phyloP scores from a whole-genome alignment of 192 early-diverging fungal species.

The Backusella circina region DNA sequence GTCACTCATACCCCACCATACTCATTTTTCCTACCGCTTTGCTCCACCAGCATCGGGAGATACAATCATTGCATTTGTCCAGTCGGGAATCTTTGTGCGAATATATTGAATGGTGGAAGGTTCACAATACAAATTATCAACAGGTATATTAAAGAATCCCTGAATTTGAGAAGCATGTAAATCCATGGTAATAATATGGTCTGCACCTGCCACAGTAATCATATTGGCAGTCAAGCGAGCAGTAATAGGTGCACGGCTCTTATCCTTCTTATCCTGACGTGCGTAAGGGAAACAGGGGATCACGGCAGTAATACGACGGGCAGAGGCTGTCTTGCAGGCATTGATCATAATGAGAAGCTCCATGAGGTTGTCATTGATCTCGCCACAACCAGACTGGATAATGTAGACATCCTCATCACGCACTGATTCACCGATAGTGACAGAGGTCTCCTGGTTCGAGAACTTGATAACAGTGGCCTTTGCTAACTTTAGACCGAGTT shows the following conservation, averaged over 20 bases:
- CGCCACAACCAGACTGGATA: slow-evolving; percentile 88
- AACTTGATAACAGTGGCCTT: slow-evolving; percentile 93
- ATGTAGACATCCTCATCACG: slow-evolving; percentile 95
- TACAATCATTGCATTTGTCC: slow-evolving; percentile 75
- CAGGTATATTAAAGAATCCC: slow-evolving; percentile 94
- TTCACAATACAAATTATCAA: slow-evolving; percentile 92
- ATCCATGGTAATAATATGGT: slow-evolving; percentile 39
- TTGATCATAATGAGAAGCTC: slow-evolving; percentile 97
- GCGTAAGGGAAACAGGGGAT: slow-evolving; percentile 97
- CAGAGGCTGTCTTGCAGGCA: slow-evolving; percentile 86
- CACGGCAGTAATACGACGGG: slow-evolving; percentile 90
- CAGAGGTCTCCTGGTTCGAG: slow-evolving; percentile 91
- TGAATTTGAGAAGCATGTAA: slow-evolving; percentile 91
- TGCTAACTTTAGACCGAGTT: slow-evolving; percentile 83
- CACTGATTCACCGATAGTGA: slow-evolving; percentile 77
- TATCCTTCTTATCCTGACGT: slow-evolving; percentile 98
- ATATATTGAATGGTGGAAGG: slow-evolving; percentile 88
- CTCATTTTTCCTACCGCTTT: slow-evolving; percentile 59
- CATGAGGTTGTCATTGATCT: slow-evolving; percentile 91
- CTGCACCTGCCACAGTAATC: slow-evolving; percentile 65
- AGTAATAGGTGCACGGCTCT: slow-evolving; percentile 90
- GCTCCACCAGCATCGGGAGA: slow-evolving; percentile 94
- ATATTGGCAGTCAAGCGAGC: slow-evolving; percentile 95
- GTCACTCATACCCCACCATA: neutral
- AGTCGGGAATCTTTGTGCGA: slow-evolving; percentile 64